Evolutionary conservation across 768 basidiomycete genomes (phyloP).

Genomic region (Holtermannia corniformis): DNA sequence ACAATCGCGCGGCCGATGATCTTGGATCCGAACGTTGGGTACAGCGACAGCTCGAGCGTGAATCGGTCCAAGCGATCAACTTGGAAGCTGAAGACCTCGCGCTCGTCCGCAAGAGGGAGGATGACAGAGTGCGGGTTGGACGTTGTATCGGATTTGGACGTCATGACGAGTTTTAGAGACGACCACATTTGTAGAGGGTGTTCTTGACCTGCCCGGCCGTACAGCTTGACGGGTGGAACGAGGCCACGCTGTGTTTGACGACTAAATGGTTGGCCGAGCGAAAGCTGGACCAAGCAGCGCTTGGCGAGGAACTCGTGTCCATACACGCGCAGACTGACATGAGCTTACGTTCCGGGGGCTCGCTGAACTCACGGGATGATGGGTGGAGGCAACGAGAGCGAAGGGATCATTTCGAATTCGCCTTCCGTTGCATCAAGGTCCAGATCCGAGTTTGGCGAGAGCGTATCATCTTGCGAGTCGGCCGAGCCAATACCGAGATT

Average conservation of each 20-base stretch:
- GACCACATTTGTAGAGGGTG: constrained; percentile 45
- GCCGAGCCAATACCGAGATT: constrained; percentile 29
- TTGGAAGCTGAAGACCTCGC: constrained; percentile 75
- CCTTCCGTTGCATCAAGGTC: constrained; percentile 48
- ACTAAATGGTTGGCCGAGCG: constrained; percentile 60
- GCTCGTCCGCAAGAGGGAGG: constrained; percentile 63
- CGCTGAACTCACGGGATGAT: constrained; percentile 71
- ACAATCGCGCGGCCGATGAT: constrained; percentile 89
- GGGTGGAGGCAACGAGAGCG: constrained; percentile 88
- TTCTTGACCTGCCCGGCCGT: constrained; percentile 43
- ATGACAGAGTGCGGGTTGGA: constrained; percentile 85
- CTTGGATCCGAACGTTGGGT: constrained; percentile 94
- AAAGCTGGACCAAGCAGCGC: constrained; percentile 72
- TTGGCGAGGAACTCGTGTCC: constrained; percentile 80
- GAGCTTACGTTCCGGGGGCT: constrained; percentile 1
- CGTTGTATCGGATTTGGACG: constrained; percentile 69
- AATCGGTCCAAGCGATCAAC: constrained; percentile 62
- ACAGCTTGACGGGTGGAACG: constrained; percentile 47
- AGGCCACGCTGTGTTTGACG: constrained; percentile 31
- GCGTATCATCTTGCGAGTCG: constrained; percentile 32
- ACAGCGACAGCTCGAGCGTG: constrained; percentile 82
- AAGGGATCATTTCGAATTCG: constrained; percentile 83
- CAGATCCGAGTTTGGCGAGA: constrained; percentile 36
- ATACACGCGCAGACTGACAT: constrained; percentile 63
- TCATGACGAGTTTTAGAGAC: constrained; percentile 90